Evolutionary conservation across 192 early-diverging fungal species (phyloP), one percentile per base, ranked within the genome.

Genomic region (Chytriomyces sp.): DNA sequence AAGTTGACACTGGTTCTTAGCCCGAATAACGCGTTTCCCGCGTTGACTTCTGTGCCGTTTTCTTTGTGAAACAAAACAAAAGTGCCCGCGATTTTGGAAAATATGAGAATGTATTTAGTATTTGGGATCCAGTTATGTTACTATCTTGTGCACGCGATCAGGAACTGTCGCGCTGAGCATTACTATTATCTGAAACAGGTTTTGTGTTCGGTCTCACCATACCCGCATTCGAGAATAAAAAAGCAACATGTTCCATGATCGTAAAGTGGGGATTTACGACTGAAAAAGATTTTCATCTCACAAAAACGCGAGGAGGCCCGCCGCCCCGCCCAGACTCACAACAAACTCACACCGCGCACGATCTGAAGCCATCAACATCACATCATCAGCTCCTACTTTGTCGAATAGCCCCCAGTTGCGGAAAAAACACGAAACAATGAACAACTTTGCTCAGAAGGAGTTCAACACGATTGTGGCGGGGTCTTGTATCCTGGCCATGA

Each of bases 391-490:
- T 57, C 50, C 53, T 20, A 57, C 16, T 57, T 53, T 57, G 20
- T 57, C 53, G 20, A 57, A 20, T 20, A 57, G 13, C 53, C 20
- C 53, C 20, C 53, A n/a, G 2, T 57, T 57, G 53, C 20, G 13
- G 53, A 57, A 57, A 10, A 53, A 20, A 57, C 16, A 1, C 64
- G 11, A 64, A 13, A 28, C 64, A 43, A 87, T 88, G 85, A 85
- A 88, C 77, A 83, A 82, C 72, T 83, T 89, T 67, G 83, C 86
- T 6, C 67, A 77, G 5, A 72, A 77, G 59, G 88, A 89, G 67
- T 88, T 89, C 68, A 77, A 87, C 80, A 69, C 85, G 23, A 86
- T 89, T 35, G 85, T 89, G 35, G 77, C 78, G 20, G 88, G 86
- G 23, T 81, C 86, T 26, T 81, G 77, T 18, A 66, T 86, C 48